These are phyloP conservation scores for Tylopilus sp. DNA, from an alignment of 768 basidiomycete species.

Conservation along the genomic window DNA sequence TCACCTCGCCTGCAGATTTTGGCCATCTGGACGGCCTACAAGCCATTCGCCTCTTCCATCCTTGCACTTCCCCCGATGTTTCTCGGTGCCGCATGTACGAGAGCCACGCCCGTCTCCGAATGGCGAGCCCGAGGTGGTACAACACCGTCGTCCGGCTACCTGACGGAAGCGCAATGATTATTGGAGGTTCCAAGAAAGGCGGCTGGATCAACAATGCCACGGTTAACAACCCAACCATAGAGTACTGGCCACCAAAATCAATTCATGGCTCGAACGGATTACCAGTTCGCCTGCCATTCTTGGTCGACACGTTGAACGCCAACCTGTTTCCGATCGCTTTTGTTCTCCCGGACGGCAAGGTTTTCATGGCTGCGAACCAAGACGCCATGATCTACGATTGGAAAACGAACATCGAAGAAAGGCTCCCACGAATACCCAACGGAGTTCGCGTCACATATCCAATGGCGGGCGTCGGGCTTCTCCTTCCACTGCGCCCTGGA, in stretches of 20 bases:
- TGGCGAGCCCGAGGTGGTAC: slow-evolving; percentile 83
- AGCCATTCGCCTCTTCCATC: slow-evolving; percentile 66
- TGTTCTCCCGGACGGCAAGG: slow-evolving; percentile 59
- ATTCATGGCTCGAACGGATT: slow-evolving; percentile 65
- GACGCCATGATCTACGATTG: slow-evolving; percentile 82
- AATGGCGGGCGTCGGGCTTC: slow-evolving; percentile 70
- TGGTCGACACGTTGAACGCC: slow-evolving; percentile 71
- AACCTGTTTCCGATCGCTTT: slow-evolving; percentile 82
- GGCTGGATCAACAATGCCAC: slow-evolving; percentile 86
- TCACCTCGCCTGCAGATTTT: slow-evolving; percentile 68
- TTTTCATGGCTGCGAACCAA: slow-evolving; percentile 77
- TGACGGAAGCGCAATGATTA: slow-evolving; percentile 81
- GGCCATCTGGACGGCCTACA: slow-evolving; percentile 74
- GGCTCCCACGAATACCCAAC: slow-evolving; percentile 69
- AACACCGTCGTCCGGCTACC: slow-evolving; percentile 63
- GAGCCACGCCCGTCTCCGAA: slow-evolving; percentile 56
- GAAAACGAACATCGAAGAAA: slow-evolving; percentile 55
- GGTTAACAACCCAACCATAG: slow-evolving; percentile 76
- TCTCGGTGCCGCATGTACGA: slow-evolving; percentile 62
- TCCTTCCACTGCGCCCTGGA: slow-evolving; percentile 65
- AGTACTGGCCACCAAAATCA: slow-evolving; percentile 79
- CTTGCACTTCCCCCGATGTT: slow-evolving; percentile 50
- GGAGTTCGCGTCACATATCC: slow-evolving; percentile 81
- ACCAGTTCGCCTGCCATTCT: slow-evolving; percentile 60
- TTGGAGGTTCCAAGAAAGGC: slow-evolving; percentile 77